Evolutionary conservation across 306 rosid species (phyloP), one percentile per base, ranked within the genome.

Genomic region (Gastrolobium villosum): DNA sequence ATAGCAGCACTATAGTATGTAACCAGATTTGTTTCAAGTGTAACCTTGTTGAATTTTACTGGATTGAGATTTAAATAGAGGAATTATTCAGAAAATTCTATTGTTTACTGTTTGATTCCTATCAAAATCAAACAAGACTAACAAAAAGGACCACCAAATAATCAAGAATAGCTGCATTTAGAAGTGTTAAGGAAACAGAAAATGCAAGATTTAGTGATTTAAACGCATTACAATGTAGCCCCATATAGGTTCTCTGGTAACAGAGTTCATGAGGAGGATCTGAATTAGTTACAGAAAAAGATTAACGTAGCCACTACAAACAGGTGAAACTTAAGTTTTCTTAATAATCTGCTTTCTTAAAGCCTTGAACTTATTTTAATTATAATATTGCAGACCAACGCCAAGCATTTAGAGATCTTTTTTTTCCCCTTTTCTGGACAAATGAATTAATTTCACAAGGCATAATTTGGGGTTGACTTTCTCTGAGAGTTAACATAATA

Each of bases 121-220:
- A n/a, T n/a, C n/a, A n/a, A n/a, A n/a, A 75, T 26, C 52, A 75
- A 62, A 62, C 28, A 65, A 76, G 32, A 41, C 34, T 53, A 50
- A 49, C 28, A 49, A 41, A 26, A 55, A 35, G 7, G 14, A 49
- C 5, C 28, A 39, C 8, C 61, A 70, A 39, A 48, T 52, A 50
- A 15, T 50, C 49, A n/a, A 32, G 5, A 48, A 63, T 45, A 26
- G 39, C 36, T 49, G 53, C 28, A 61, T 75, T 34, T 26, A 64
- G 28, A 46, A 46, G 5, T 35, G 31, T 14, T 10, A 60, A 45
- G 57, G 49, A 53, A 64, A 50, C 40, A 63, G 6, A 39, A 39
- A 43, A 52, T 28, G 74, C 56, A 49, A 49, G 56, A 40, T 40
- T 52, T 65, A 31, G 46, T 59, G 26, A 76, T 40, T 28, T 28